Evolutionary conservation across 305 asterid species (phyloP).

Genomic region (Andrographis paniculata): DNA sequence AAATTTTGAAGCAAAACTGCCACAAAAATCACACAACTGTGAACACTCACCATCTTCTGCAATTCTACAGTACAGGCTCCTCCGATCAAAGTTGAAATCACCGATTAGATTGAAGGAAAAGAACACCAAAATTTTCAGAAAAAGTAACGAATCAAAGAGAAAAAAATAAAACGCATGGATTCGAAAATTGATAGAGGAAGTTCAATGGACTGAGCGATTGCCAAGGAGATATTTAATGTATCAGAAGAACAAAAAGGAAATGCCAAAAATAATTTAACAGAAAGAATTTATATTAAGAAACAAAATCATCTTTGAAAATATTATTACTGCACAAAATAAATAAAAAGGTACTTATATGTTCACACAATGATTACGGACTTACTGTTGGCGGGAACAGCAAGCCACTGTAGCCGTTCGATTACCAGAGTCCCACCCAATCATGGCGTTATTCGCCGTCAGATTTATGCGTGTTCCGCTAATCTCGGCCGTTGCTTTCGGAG

Average conservation of each 20-base stretch:
- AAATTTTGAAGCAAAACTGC: too few species aligned
- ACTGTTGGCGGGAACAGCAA: conserved; percentile 27
- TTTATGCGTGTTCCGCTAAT: conserved; percentile 34
- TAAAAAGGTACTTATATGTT: background rate
- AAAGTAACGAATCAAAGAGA: background rate
- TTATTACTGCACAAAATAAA: background rate
- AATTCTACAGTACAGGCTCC: background rate
- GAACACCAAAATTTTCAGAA: background rate
- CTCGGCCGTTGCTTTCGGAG: conserved; percentile 42
- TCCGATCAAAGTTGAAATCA: conserved; percentile 2
- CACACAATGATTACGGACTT: conserved; percentile 7
- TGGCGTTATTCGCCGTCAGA: background rate
- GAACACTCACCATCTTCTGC: conserved; percentile 21
- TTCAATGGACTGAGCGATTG: background rate
- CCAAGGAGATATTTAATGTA: conserved; percentile 19
- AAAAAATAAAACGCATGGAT: conserved; percentile 9
- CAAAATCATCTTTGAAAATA: conserved; percentile 10
- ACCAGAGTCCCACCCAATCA: conserved; percentile 24
- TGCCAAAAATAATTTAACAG: too few species aligned
- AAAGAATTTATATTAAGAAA: conserved; percentile 11
- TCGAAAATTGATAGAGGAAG: conserved; percentile 9
- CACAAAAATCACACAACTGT: background rate
- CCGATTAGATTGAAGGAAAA: background rate
- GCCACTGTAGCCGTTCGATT: conserved; percentile 20
- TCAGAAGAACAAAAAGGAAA: background rate